These are phyloP conservation scores for Prunus kanzakura DNA, from an alignment of 306 rosid genomes.

Conservation along the genomic window DNA sequence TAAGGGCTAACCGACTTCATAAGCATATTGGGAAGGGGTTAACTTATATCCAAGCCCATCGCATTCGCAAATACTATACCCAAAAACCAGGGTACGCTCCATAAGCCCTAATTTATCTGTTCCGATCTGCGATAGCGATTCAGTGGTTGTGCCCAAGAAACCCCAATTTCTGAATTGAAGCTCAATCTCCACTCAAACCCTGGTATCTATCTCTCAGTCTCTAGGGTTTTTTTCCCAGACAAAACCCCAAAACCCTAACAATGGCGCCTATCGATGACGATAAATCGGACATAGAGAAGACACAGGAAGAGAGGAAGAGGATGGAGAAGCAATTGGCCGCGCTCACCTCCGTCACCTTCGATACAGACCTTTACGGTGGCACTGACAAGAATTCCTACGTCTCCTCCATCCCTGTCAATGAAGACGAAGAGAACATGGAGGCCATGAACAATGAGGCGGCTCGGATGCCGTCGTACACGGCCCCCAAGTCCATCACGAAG, in stretches of 20 bases:
- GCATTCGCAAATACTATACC: no score
- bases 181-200: neutral
- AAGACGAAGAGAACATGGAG: conserved; percentile 59
- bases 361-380: conserved; percentile 54
- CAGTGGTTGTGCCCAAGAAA: neutral
- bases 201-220: neutral
- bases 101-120: no score
- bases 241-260: neutral
- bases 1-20: no score
- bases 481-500: conserved; percentile 56
- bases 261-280: conserved; percentile 35
- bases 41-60: no score
- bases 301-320: conserved; percentile 71
- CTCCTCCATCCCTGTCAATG: conserved; percentile 59
- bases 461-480: conserved; percentile 60
- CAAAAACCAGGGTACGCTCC: no score
- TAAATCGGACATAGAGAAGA: conserved; percentile 58
- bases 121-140: neutral
- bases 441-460: conserved; percentile 51
- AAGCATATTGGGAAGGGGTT: no score
- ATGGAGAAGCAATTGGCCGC: conserved; percentile 70
- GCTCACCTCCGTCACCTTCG: conserved; percentile 51
- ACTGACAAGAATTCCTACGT: conserved; percentile 47
- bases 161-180: neutral
- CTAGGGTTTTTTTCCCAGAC: neutral